phyloP scores from a whole-genome alignment of 2,329 filamentous ascomycete genomes.

The Cephalotrichum gorgonifer region DNA sequence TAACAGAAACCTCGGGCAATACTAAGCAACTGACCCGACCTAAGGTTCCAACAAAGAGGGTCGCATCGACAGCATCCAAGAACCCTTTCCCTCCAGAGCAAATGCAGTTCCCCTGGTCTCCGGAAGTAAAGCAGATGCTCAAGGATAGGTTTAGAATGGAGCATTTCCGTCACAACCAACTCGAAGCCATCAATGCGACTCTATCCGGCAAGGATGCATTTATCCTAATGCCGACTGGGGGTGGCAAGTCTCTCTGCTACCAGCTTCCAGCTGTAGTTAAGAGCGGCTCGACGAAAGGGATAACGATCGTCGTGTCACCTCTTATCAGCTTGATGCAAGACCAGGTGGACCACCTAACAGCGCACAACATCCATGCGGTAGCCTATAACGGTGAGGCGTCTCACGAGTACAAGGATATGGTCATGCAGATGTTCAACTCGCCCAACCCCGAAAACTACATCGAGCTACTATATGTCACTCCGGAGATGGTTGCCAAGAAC shows the following conservation, averaged over 20 bases:
- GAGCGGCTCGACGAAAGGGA: slow-evolving; percentile 69
- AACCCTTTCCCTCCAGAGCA: slow-evolving; percentile 34
- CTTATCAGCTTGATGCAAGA: slow-evolving; percentile 95
- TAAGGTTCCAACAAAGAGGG: neutral
- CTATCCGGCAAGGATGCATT: slow-evolving; percentile 82
- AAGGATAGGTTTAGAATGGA: slow-evolving; percentile 75
- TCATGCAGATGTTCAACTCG: slow-evolving; percentile 55
- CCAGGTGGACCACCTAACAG: slow-evolving; percentile 74
- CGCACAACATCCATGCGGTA: slow-evolving; percentile 66
- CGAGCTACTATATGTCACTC: slow-evolving; percentile 88
- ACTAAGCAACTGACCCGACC: neutral
- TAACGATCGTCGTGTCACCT: slow-evolving; percentile 92
- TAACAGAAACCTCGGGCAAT: slow-evolving; percentile 9
- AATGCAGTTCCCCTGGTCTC: slow-evolving; percentile 71
- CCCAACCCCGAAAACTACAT: slow-evolving; percentile 63
- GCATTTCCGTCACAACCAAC: slow-evolving; percentile 82
- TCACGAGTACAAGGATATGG: slow-evolving; percentile 48
- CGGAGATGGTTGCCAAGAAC: slow-evolving; percentile 91
- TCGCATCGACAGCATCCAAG: slow-evolving; percentile 15
- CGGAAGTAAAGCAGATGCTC: slow-evolving; percentile 70
- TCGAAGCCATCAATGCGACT: slow-evolving; percentile 93
- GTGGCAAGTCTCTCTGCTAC: slow-evolving; percentile 94
- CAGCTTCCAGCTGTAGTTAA: slow-evolving; percentile 81
- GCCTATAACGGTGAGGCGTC: slow-evolving; percentile 71
- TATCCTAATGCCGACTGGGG: slow-evolving; percentile 94